Evolutionary conservation across 2,329 filamentous ascomycete species (phyloP).

Genomic region (Leptographium lundbergii): DNA sequence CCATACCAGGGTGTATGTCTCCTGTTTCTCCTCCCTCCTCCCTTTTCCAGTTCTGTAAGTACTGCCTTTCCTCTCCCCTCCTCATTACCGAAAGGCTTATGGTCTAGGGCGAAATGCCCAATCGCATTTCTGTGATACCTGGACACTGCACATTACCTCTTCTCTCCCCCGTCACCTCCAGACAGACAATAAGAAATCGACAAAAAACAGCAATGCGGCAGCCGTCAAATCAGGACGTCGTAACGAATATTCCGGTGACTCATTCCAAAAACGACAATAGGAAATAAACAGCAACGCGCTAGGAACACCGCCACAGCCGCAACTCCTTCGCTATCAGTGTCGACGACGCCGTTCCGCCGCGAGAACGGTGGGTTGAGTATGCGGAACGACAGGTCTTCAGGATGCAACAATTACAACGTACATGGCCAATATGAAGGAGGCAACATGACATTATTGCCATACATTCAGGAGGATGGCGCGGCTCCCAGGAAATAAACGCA

Average conservation of each 20-base stretch:
- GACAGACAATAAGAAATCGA: background rate
- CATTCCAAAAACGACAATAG: slow-evolving; percentile 1
- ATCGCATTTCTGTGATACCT: background rate
- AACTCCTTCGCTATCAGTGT: background rate
- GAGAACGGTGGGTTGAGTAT: background rate
- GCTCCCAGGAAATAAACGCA: background rate
- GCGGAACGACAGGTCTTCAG: background rate
- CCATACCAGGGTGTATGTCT: background rate
- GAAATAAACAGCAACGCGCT: background rate
- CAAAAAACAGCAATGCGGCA: background rate
- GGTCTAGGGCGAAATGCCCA: background rate
- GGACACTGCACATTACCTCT: background rate
- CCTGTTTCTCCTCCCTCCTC: background rate
- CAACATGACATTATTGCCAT: slow-evolving; percentile 5
- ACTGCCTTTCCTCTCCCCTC: background rate
- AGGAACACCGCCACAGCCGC: background rate
- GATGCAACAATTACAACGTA: slow-evolving; percentile 1
- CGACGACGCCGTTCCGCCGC: background rate
- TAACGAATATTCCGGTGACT: slow-evolving; percentile 4
- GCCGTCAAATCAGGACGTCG: slow-evolving; percentile 11
- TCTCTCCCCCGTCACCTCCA: background rate
- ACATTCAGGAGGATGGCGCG: background rate
- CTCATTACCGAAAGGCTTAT: slow-evolving; percentile 2
- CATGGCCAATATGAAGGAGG: slow-evolving; percentile 4
- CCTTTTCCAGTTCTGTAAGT: background rate